A percentile compares a stretch with the other conserved stretches of the same genome.
Evolutionary conservation across 2,329 filamentous ascomycete species (phyloP).

Genomic region (Pseudopyricularia cyperi): DNA sequence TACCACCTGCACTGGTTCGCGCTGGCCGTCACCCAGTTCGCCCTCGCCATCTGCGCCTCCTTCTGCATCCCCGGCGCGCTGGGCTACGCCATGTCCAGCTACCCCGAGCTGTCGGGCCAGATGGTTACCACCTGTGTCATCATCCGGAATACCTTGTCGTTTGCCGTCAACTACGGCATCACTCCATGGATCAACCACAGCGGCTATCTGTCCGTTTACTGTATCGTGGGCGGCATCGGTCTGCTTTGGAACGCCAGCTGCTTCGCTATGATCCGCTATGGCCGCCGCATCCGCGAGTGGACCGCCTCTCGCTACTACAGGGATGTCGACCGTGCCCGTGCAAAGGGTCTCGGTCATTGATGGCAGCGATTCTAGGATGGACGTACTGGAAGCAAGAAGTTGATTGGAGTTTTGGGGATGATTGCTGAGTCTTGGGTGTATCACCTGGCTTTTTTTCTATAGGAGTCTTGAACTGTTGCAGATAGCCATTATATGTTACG

Average conservation of each 20-base stretch:
- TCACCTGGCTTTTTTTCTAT: no score
- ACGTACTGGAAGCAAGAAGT: no score
- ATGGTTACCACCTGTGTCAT: constrained; percentile 17
- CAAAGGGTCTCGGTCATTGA: constrained; percentile 7
- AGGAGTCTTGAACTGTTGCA: no score
- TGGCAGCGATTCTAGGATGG: no score
- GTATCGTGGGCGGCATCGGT: constrained; percentile 20
- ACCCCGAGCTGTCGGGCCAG: constrained; percentile 15
- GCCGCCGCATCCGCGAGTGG: constrained; percentile 26
- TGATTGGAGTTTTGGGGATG: no score
- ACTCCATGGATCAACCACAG: constrained; percentile 17
- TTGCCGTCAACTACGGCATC: constrained; percentile 23
- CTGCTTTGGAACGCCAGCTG: constrained; percentile 25
- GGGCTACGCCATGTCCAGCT: constrained; percentile 17
- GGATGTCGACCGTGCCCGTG: constrained; percentile 17
- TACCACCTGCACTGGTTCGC: constrained; percentile 19
- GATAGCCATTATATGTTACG: no score
- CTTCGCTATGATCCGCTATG: constrained; percentile 32
- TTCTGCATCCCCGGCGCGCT: constrained; percentile 13
- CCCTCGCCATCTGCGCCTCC: constrained; percentile 14
- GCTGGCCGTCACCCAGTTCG: constrained; percentile 14
- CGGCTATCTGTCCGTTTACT: constrained; percentile 23
- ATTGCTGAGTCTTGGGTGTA: no score
- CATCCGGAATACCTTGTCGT: constrained; percentile 24
- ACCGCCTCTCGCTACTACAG: constrained; percentile 22